Evolutionary conservation across 106 monocot genomes (phyloP).

Genomic region (Dioscorea dumetorum): DNA sequence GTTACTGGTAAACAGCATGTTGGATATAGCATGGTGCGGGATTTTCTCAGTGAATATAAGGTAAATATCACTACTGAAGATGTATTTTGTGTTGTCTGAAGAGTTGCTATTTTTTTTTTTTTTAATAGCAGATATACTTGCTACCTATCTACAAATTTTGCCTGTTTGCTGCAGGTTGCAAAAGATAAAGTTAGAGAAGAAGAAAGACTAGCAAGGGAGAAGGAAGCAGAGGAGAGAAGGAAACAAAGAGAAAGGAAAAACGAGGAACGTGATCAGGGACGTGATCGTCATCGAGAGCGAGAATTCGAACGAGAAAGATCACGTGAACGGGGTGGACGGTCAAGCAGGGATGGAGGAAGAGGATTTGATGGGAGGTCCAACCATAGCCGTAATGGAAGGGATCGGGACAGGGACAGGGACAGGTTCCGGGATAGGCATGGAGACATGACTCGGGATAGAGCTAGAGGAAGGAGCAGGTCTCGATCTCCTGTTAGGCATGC

Average conservation of each 20-base stretch:
- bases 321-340: conserved; percentile 48
- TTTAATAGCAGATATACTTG: too few species aligned
- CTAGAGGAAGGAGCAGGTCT: conserved; percentile 70
- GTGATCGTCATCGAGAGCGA: conserved; percentile 28
- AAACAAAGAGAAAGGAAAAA: conserved; percentile 38
- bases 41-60: conserved; percentile 84
- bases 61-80: conserved; percentile 20
- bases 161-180: conserved; percentile 37
- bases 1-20: conserved; percentile 97
- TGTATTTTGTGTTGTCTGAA: too few species aligned
- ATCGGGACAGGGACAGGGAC: conserved; percentile 65
- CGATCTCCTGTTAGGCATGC: conserved; percentile 58
- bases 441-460: conserved; percentile 34
- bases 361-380: conserved; percentile 36
- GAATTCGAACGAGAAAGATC: conserved; percentile 44
- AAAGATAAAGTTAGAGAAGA: conserved; percentile 82
- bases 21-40: conserved; percentile 95
- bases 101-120: too few species aligned
- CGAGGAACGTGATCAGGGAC: conserved; percentile 31
- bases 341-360: conserved; percentile 48
- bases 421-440: conserved; percentile 37
- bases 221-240: conserved; percentile 34
- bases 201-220: conserved; percentile 59
- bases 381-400: conserved; percentile 63
- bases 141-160: background rate